These are phyloP conservation scores for Ceratocystis cubensis DNA, from an alignment of 2,329 filamentous ascomycete genomes.

Conservation along the genomic window DNA sequence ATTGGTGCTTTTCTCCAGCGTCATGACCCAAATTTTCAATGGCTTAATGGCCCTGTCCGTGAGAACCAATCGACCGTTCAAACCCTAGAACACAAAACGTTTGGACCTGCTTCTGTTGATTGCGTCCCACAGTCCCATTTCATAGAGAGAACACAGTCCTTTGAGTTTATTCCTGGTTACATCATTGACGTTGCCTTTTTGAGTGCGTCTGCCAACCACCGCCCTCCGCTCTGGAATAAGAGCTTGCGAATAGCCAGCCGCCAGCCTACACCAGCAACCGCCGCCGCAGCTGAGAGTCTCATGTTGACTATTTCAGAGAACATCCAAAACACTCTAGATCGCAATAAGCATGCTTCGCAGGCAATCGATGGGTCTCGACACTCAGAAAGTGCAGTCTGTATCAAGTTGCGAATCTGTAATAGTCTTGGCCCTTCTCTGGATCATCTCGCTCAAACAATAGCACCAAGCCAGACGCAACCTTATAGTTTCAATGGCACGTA, in stretches of 20 bases:
- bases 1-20: slow-evolving; percentile 39
- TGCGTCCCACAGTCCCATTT: slow-evolving; percentile 37
- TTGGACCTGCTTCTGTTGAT: slow-evolving; percentile 34
- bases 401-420: slow-evolving; percentile 37
- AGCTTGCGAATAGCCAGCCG: slow-evolving; percentile 35
- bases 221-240: slow-evolving; percentile 30
- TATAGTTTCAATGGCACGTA: slow-evolving; percentile 32
- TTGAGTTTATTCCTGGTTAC: slow-evolving; percentile 40
- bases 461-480: slow-evolving; percentile 36
- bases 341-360: slow-evolving; percentile 27
- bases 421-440: slow-evolving; percentile 38
- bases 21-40: slow-evolving; percentile 39
- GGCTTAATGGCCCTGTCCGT: slow-evolving; percentile 34
- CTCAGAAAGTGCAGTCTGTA: slow-evolving; percentile 34
- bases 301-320: slow-evolving; percentile 35
- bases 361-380: slow-evolving; percentile 22
- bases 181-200: slow-evolving; percentile 35
- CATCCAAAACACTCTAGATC: slow-evolving; percentile 32
- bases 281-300: slow-evolving; percentile 35
- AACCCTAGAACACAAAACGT: slow-evolving; percentile 32
- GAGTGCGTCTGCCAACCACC: slow-evolving; percentile 31
- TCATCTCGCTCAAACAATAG: slow-evolving; percentile 34
- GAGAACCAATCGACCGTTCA: slow-evolving; percentile 31
- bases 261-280: slow-evolving; percentile 37
- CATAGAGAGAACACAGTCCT: slow-evolving; percentile 34